Conservation (phyloP, 208 protist genomes). For the Naegleria fowleri region DNA sequence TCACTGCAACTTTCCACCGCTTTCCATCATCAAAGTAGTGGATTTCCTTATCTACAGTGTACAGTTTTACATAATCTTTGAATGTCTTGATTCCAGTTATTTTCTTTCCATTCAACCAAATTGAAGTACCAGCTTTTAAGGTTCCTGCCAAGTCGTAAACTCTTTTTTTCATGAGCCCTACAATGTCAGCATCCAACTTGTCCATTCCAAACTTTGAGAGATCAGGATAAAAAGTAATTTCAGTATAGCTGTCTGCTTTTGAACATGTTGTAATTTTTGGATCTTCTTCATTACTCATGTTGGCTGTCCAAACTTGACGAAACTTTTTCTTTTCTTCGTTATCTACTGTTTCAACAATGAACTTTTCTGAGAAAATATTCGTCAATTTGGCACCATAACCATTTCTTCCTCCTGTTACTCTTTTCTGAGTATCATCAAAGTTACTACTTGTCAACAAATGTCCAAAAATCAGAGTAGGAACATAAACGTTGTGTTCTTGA, state of each 20-base stretch:
- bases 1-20: slow-evolving; percentile 94
- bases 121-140: slow-evolving; percentile 46
- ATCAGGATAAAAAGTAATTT: slow-evolving; percentile 98
- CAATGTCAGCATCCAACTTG: slow-evolving; percentile 90
- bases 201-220: slow-evolving; percentile 89
- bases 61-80: slow-evolving; percentile 94
- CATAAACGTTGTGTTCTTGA: slow-evolving; percentile 90
- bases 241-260: slow-evolving; percentile 83
- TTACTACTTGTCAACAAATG: slow-evolving; percentile 97
- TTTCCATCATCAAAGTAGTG: slow-evolving; percentile 78
- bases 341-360: slow-evolving; percentile 94
- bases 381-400: slow-evolving; percentile 99
- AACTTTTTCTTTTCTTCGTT: slow-evolving; percentile 76
- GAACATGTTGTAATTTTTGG: slow-evolving; percentile 70
- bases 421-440: slow-evolving; percentile 96
- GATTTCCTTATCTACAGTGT: slow-evolving; percentile 66
- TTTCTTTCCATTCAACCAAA: slow-evolving; percentile 91
- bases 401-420: slow-evolving; percentile 89
- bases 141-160: slow-evolving; percentile 97
- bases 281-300: slow-evolving; percentile 88
- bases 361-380: slow-evolving; percentile 98
- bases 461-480: slow-evolving; percentile 99
- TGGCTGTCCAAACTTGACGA: slow-evolving; percentile 90
- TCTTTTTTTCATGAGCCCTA: slow-evolving; percentile 90
- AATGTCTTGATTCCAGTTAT: slow-evolving; percentile 84